Percentiles rank a stretch among this genome's conserved stretches.
Conservation (phyloP, 345 rosid species). For the Aquilaria malaccensis region DNA sequence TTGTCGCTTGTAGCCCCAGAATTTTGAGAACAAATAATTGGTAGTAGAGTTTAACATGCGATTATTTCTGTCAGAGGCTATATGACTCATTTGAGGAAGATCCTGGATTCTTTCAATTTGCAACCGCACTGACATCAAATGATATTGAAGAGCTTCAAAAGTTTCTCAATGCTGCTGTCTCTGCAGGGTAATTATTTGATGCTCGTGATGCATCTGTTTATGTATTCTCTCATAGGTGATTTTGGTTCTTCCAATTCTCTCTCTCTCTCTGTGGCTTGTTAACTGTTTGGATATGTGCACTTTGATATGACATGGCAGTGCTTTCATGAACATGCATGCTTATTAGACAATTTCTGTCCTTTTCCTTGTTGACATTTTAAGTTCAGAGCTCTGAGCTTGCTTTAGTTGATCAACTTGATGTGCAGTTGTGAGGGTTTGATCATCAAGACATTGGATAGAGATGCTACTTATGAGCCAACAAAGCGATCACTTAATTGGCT, state of each 20-base stretch:
- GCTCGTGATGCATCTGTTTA: not conserved
- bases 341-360: too few relatives aligned
- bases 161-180: slow-evolving; percentile 83
- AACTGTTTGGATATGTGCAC: too few relatives aligned
- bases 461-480: slow-evolving; percentile 98
- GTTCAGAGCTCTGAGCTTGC: too few relatives aligned
- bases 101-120: slow-evolving; percentile 79
- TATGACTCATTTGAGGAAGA: slow-evolving; percentile 76
- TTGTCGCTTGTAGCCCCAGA: not conserved
- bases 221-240: not conserved
- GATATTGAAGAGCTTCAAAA: slow-evolving; percentile 91
- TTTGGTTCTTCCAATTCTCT: too few relatives aligned
- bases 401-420: too few relatives aligned
- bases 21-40: not conserved
- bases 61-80: slow-evolving; percentile 42
- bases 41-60: not conserved
- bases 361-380: too few relatives aligned
- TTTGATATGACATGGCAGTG: too few relatives aligned
- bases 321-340: too few relatives aligned
- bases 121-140: slow-evolving; percentile 72
- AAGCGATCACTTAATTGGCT: slow-evolving; percentile 91
- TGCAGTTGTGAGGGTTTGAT: slow-evolving; percentile 96
- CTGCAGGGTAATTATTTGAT: slow-evolving; percentile 53
- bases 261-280: slow-evolving; percentile 7
- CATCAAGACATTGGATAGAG: slow-evolving; percentile 78